These are phyloP conservation scores for Monilinia polystroma DNA, from an alignment of 2,329 filamentous ascomycete genomes.

Conservation along the genomic window DNA sequence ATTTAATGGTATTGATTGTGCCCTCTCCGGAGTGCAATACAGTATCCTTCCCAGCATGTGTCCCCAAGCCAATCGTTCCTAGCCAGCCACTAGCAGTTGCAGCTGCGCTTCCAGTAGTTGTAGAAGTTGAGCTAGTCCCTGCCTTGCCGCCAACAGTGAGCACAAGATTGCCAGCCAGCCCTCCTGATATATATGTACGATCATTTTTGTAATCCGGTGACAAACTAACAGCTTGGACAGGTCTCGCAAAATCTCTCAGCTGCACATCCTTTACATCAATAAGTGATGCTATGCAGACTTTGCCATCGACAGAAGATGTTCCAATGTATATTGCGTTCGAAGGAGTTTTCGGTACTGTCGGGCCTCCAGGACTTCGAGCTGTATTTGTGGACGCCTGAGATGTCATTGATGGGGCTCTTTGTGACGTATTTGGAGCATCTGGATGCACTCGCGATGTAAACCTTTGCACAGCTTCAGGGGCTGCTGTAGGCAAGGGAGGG, in stretches of 20 bases:
- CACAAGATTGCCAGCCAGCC: constrained; percentile 82
- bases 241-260: constrained; percentile 87
- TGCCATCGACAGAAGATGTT: constrained; percentile 91
- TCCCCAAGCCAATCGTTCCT: constrained; percentile 77
- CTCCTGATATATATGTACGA: constrained; percentile 84
- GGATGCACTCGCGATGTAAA: constrained; percentile 37
- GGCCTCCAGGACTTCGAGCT: constrained; percentile 53
- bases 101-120: constrained; percentile 78
- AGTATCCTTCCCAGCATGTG: constrained; percentile 78
- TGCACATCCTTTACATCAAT: constrained; percentile 87
- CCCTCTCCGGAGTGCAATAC: constrained; percentile 91
- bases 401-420: constrained; percentile 45
- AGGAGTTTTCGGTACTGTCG: constrained; percentile 65
- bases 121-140: constrained; percentile 79
- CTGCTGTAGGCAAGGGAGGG: constrained; percentile 50
- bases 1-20: constrained; percentile 86
- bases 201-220: constrained; percentile 94
- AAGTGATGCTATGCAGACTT: constrained; percentile 87
- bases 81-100: constrained; percentile 89
- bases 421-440: constrained; percentile 24
- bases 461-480: constrained; percentile 42
- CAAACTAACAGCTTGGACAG: constrained; percentile 87
- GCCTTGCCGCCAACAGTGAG: constrained; percentile 77
- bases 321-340: constrained; percentile 93
- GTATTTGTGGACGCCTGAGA: constrained; percentile 51